phyloP scores from a whole-genome alignment of 352 stramenopile species.

The Nothophytophthora sp. region DNA sequence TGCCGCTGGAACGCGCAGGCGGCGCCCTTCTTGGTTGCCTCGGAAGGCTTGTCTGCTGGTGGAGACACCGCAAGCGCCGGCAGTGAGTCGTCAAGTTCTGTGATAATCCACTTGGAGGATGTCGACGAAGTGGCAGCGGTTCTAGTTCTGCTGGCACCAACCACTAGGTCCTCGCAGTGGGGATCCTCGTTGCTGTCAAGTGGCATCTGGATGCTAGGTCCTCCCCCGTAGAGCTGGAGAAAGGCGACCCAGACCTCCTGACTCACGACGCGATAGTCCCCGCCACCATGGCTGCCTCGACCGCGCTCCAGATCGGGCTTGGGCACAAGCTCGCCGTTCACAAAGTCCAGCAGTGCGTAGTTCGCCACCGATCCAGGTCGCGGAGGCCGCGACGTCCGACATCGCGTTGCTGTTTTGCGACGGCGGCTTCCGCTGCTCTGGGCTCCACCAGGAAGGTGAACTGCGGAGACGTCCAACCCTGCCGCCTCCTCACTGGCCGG shows the following conservation, averaged over 20 bases:
- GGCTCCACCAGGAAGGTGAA: slow-evolving; percentile 5
- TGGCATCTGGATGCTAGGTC: slow-evolving; percentile 55
- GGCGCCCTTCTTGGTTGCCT: slow-evolving; percentile 15
- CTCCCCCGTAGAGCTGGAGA: slow-evolving; percentile 55
- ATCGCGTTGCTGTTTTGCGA: slow-evolving; percentile 9
- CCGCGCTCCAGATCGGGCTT: slow-evolving; percentile 45
- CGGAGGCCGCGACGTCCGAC: slow-evolving; percentile 11
- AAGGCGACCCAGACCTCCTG: slow-evolving; percentile 73
- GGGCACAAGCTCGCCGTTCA: slow-evolving; percentile 55
- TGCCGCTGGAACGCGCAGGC: neutral
- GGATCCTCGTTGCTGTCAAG: slow-evolving; percentile 6
- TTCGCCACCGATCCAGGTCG: slow-evolving; percentile 64
- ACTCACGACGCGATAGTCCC: slow-evolving; percentile 66
- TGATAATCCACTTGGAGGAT: slow-evolving; percentile 45
- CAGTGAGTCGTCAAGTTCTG: slow-evolving; percentile 49
- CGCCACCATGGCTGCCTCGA: slow-evolving; percentile 31
- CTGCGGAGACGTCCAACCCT: neutral
- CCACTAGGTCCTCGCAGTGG: neutral
- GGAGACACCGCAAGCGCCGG: slow-evolving; percentile 13
- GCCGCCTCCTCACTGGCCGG: slow-evolving; percentile 14
- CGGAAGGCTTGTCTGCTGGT: slow-evolving; percentile 5
- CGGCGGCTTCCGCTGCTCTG: neutral
- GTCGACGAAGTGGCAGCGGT: neutral
- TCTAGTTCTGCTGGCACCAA: neutral
- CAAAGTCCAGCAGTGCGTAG: slow-evolving; percentile 67